Conservation (phyloP, 371 early-diverging fungal species). For the Scutellospora calospora region DNA sequence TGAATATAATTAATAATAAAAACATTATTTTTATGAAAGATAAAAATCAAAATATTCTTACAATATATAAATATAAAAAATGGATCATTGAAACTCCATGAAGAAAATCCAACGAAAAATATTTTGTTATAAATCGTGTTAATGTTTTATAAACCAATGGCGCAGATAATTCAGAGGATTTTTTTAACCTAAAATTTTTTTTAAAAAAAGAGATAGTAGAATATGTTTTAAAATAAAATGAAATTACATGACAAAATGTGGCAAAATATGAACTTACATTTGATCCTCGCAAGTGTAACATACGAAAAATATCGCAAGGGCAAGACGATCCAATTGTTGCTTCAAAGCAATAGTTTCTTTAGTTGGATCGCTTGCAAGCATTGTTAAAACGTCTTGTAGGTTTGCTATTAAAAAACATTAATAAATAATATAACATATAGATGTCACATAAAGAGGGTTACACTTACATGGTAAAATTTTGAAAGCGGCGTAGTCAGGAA, state of each 20-base stretch:
- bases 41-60: background rate
- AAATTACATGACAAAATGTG: background rate
- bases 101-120: conserved; percentile 24
- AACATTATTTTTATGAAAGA: background rate
- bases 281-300: background rate
- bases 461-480: conserved; percentile 24
- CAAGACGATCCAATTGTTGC: conserved; percentile 9
- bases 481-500: conserved; percentile 8
- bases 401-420: background rate
- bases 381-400: background rate
- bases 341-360: background rate
- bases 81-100: conserved; percentile 35
- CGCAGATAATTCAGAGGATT: background rate
- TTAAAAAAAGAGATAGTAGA: background rate
- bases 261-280: background rate
- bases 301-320: conserved; percentile 35
- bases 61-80: conserved; percentile 36
- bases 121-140: conserved; percentile 17
- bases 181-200: background rate
- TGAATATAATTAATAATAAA: background rate
- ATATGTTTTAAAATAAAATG: background rate
- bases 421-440: background rate
- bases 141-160: background rate
- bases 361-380: conserved; percentile 9
- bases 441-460: background rate